Conservation (phyloP, 805 yeast species). For the Torulaspora microellipsoides region DNA sequence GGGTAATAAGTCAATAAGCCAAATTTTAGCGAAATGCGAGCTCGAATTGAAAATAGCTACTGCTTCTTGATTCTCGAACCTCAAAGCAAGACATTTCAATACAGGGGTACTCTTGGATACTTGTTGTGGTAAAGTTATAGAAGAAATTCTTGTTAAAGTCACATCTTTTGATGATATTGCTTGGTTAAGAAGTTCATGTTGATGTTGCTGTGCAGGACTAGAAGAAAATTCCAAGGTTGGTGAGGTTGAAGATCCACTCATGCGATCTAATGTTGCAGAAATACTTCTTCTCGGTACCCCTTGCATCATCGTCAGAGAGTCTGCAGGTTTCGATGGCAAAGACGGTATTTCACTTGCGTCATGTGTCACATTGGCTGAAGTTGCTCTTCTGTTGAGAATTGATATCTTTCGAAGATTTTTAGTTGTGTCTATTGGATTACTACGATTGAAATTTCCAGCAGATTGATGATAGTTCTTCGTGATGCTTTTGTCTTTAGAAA, state of each 20-base stretch:
- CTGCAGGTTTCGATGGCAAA: conserved; percentile 4
- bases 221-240: conserved; percentile 25
- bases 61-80: conserved; percentile 55
- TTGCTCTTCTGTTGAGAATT: conserved; percentile 20
- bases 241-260: conserved; percentile 21
- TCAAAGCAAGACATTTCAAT: conserved; percentile 20
- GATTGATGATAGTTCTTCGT: neutral
- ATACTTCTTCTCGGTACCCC: conserved; percentile 18
- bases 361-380: conserved; percentile 14
- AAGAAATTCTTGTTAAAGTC: conserved; percentile 58
- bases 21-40: conserved; percentile 43
- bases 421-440: conserved; percentile 2
- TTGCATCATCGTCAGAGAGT: conserved; percentile 3
- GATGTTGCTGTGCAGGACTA: conserved; percentile 19
- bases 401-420: conserved; percentile 21
- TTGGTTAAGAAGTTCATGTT: conserved; percentile 9
- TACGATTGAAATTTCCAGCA: neutral
- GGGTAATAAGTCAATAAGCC: conserved; percentile 37
- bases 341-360: conserved; percentile 4
- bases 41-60: conserved; percentile 48
- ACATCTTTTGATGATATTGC: conserved; percentile 57
- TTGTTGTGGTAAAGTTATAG: conserved; percentile 35
- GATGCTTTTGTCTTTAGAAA: conserved; percentile 3
- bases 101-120: neutral
- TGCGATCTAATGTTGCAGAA: conserved; percentile 31